Base-by-base conservation (phyloP, 352 stramenopile genomes). In the Globisporangium canariense region DNA sequence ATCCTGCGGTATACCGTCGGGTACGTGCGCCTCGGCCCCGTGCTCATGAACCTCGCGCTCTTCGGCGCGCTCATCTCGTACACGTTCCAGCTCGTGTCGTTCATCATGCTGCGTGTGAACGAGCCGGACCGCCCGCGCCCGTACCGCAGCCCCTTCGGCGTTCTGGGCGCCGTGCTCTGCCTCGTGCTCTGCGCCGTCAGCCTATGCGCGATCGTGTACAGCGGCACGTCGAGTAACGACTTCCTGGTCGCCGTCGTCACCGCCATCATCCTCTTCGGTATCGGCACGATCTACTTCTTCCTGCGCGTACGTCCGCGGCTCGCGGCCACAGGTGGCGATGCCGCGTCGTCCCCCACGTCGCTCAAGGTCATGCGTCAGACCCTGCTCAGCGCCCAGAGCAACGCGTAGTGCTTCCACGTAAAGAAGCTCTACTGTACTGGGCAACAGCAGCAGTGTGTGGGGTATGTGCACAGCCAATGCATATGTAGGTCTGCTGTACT, bases 11-110 rank as follows among this genome's bases (percentile, higher is more conserved):
- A 76, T 58, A 71, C 75, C 40, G 84, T 89, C 53, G 79, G 77
- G 30, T 78, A 88, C 67, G 68, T 74, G 20, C 73, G 81, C 8
- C 74, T 89, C 54, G 79, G 79, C 28, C 73, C 74, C 0, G 82
- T 91, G 45, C 71, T 89, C 50, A 88, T 89, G 72, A 89, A 91
- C 65, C 52, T 91, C 16, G 64, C 82, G 64, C 70, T 91, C 4
- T 72, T 87, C 36, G 76, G 78, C 0, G 82, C 72, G 1, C 76
- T 89, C 40, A 75, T 88, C 22, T 91, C 82, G 20, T 89, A 91
- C 62, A 60, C 63, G 13, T 86, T 91, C 67, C 82, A 91, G 68
- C 66, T 91, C 40, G 64, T 71, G 45, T 76, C 82, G 14, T 91
- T 88, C 68, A 88, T 88, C 57, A 34, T 74, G 58, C 70, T 91